Evolutionary conservation across 139 green algal genomes (phyloP).

Genomic region (Nannochloris sp.): DNA sequence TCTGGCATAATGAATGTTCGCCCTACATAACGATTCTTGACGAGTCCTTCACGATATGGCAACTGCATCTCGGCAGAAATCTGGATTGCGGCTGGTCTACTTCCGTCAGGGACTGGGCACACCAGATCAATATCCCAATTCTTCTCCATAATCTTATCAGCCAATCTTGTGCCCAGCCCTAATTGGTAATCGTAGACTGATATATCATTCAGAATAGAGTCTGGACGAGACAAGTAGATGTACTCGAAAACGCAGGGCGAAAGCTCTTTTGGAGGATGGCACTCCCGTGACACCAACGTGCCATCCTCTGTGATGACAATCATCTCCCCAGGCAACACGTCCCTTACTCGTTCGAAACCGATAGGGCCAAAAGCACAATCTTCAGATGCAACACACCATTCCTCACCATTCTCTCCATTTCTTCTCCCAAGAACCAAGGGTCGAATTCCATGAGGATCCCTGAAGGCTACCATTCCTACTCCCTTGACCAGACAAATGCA

Average conservation of each 20-base stretch:
- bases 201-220: constrained; percentile 91
- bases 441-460: constrained; percentile 93
- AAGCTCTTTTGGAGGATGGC: constrained; percentile 20
- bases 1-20: constrained; percentile 99
- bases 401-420: constrained; percentile 41
- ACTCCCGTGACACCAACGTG: constrained; percentile 63
- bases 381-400: constrained; percentile 90
- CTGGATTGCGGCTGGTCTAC: constrained; percentile 80
- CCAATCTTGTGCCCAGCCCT: constrained; percentile 63
- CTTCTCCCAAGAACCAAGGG: constrained; percentile 81
- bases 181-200: constrained; percentile 97
- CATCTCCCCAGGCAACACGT: constrained; percentile 91
- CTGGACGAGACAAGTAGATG: constrained; percentile 93
- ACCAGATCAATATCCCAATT: constrained; percentile 89
- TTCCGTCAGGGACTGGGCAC: constrained; percentile 89
- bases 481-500: constrained; percentile 85
- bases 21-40: constrained; percentile 97
- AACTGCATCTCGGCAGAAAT: constrained; percentile 71
- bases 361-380: constrained; percentile 98
- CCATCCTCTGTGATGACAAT: constrained; percentile 82
- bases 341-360: constrained; percentile 82
- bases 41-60: constrained; percentile 92
- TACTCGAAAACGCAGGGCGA: constrained; percentile 98
- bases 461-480: constrained; percentile 91
- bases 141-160: constrained; percentile 60